These are phyloP conservation scores for Saccharomyces hybrid DNA, from an alignment of 1,139 yeast genomes.

Conservation along the genomic window DNA sequence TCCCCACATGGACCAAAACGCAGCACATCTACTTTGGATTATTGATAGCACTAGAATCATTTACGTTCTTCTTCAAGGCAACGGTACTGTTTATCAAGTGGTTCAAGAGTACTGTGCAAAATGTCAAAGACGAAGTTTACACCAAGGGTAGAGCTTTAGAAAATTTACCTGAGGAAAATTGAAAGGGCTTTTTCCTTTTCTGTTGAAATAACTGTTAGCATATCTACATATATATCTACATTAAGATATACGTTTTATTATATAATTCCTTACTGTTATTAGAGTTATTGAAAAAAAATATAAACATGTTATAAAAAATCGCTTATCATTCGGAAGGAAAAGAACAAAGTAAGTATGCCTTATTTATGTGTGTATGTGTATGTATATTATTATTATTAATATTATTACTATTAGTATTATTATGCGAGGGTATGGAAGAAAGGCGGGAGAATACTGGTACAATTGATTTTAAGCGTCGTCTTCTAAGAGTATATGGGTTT, in stretches of 20 bases:
- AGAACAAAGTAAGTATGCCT: background rate
- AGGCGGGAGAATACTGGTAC: too few species aligned
- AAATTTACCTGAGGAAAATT: conserved; percentile 36
- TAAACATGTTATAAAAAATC: background rate
- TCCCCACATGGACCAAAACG: background rate
- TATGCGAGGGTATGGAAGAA: background rate
- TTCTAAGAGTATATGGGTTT: background rate
- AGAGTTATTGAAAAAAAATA: background rate
- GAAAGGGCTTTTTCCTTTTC: background rate
- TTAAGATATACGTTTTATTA: background rate
- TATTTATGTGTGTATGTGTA: background rate
- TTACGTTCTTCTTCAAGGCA: background rate
- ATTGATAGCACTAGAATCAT: background rate
- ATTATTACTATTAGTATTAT: background rate
- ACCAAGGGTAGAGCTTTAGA: conserved; percentile 57
- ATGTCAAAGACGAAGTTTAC: conserved; percentile 54
- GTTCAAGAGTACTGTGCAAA: conserved; percentile 26
- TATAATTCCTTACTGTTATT: background rate
- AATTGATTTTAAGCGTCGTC: background rate
- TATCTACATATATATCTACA: background rate
- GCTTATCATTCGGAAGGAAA: background rate
- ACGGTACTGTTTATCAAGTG: conserved; percentile 9
- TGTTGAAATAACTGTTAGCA: background rate
- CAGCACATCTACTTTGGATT: background rate
- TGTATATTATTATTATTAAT: background rate